These are phyloP conservation scores for Russula griseocarnosa DNA, from an alignment of 768 basidiomycete species.

Conservation along the genomic window DNA sequence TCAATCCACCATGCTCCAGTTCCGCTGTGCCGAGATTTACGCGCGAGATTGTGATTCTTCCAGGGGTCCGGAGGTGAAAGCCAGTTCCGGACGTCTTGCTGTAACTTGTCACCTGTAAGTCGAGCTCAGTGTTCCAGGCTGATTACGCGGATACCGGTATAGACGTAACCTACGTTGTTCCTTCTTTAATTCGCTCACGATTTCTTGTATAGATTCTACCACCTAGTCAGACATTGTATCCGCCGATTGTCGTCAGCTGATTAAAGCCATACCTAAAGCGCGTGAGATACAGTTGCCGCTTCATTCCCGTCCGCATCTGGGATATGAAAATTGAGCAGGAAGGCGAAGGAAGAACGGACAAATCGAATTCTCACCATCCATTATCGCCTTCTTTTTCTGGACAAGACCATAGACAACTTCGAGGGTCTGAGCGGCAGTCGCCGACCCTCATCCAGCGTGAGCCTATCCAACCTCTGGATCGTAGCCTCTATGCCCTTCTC, in stretches of 20 bases:
- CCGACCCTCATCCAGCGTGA: slow-evolving; percentile 6
- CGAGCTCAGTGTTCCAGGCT: background rate
- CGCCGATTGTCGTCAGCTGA: background rate
- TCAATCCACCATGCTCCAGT: slow-evolving; percentile 1
- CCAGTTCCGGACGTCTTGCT: background rate
- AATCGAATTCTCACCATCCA: background rate
- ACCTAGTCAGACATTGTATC: background rate
- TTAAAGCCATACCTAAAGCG: background rate
- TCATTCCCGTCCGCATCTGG: background rate
- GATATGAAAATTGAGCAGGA: background rate
- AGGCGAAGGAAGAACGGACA: background rate
- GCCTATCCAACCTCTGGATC: background rate
- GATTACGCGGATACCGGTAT: too few relatives aligned
- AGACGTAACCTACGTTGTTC: background rate
- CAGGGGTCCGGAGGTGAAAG: slow-evolving; percentile 13
- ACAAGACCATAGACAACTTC: slow-evolving; percentile 8
- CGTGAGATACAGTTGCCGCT: background rate
- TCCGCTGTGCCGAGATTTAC: background rate
- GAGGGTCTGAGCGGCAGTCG: background rate
- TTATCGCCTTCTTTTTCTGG: background rate
- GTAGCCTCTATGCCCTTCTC: slow-evolving; percentile 4
- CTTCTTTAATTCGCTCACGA: background rate
- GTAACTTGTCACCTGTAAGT: slow-evolving; percentile 1
- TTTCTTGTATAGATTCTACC: background rate
- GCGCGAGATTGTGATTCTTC: background rate